Conservation (phyloP, 2,329 filamentous ascomycete species). For the Fusarium virguliforme region DNA sequence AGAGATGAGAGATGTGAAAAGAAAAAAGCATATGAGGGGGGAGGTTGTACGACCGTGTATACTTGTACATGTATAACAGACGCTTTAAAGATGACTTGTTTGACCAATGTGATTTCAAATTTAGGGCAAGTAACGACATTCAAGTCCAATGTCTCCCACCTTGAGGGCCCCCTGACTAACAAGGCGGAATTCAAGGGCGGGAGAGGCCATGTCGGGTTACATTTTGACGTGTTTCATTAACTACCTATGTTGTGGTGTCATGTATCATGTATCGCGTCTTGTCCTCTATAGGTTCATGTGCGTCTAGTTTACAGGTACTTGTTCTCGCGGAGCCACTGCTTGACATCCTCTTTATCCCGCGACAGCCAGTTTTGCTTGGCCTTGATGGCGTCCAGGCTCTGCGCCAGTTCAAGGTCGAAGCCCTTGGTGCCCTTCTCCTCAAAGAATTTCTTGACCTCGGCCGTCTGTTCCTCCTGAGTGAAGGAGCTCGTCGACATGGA, state of each 20-base stretch:
- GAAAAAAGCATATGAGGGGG: slow-evolving; percentile 26
- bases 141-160: background rate
- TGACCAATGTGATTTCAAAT: background rate
- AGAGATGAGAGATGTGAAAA: slow-evolving; percentile 27
- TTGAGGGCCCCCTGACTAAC: background rate
- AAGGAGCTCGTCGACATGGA: slow-evolving; percentile 87
- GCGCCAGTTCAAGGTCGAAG: slow-evolving; percentile 90
- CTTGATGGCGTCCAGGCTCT: slow-evolving; percentile 86
- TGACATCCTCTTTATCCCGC: slow-evolving; percentile 79
- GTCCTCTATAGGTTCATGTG: slow-evolving; percentile 12
- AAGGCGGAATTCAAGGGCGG: background rate
- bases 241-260: slow-evolving; percentile 1
- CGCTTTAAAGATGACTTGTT: slow-evolving; percentile 44
- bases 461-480: slow-evolving; percentile 81
- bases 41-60: slow-evolving; percentile 50
- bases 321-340: slow-evolving; percentile 64
- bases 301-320: slow-evolving; percentile 48
- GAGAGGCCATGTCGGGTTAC: no score
- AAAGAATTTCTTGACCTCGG: slow-evolving; percentile 87
- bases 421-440: slow-evolving; percentile 83
- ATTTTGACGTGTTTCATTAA: slow-evolving; percentile 11
- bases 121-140: background rate
- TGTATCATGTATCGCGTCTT: background rate
- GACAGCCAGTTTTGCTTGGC: slow-evolving; percentile 78
- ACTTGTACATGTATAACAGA: slow-evolving; percentile 55